Evolutionary conservation across 23 red algal genomes (phyloP).

Genomic region (Gracilariopsis chorda): DNA sequence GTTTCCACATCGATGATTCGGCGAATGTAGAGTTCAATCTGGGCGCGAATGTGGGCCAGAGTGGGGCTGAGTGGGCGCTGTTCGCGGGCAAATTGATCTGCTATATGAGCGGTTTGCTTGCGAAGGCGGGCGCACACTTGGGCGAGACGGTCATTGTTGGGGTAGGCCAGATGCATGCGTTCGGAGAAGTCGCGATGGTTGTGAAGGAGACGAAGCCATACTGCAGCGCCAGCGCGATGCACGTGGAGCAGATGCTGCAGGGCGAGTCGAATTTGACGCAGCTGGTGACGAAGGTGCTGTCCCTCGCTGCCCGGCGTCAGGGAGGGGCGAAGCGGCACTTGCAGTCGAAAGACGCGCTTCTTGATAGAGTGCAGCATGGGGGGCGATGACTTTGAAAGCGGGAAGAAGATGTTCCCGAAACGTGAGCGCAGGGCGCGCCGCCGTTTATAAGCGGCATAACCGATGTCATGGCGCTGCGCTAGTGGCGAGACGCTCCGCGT

Average conservation of each 20-base stretch:
- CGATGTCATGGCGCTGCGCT: no score
- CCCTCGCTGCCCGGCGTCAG: not conserved
- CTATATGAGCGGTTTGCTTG: not conserved
- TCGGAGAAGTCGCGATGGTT: conserved; percentile 8
- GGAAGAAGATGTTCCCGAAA: no score
- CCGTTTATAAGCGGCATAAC: no score
- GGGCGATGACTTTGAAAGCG: no score
- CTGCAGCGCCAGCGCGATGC: not conserved
- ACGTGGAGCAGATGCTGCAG: not conserved
- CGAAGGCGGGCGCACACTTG: not conserved
- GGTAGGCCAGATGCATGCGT: not conserved
- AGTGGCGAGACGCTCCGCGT: no score
- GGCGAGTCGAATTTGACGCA: not conserved
- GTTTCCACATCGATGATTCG: not conserved
- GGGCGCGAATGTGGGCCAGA: not conserved
- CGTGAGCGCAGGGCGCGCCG: no score
- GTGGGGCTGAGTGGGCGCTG: not conserved
- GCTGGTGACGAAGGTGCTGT: not conserved
- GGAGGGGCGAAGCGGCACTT: not conserved
- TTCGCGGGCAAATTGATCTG: not conserved
- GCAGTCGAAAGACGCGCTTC: not conserved
- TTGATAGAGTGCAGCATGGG: not conserved
- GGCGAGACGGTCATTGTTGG: not conserved
- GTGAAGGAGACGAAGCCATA: not conserved
- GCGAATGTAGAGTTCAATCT: not conserved